These are phyloP conservation scores for Monosporascus sp. DNA, from an alignment of 2,329 filamentous ascomycete genomes.

Conservation along the genomic window DNA sequence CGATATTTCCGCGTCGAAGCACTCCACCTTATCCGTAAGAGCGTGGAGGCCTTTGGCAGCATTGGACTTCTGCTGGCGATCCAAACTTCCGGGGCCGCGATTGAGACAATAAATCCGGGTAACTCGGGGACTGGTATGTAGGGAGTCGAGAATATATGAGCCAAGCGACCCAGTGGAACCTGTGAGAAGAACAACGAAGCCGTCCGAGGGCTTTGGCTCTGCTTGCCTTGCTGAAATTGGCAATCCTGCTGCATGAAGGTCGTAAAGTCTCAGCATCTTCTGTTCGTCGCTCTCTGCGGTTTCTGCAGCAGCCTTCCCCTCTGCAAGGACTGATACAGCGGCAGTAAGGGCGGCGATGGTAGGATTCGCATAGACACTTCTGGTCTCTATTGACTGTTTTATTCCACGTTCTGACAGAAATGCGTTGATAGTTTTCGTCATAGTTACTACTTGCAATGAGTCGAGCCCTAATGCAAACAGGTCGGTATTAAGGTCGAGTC, in stretches of 20 bases:
- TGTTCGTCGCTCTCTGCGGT: not conserved
- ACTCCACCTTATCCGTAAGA: conserved; percentile 10
- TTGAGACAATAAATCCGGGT: conserved; percentile 15
- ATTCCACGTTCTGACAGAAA: conserved; percentile 1
- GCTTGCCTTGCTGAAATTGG: conserved; percentile 6
- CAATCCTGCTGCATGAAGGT: conserved; percentile 5
- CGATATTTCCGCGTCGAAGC: conserved; percentile 10
- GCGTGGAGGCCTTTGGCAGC: conserved; percentile 5
- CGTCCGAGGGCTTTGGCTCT: not conserved
- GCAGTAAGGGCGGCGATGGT: conserved; percentile 8
- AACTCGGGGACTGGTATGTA: conserved; percentile 7
- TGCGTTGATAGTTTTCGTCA: conserved; percentile 8
- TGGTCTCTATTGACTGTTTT: conserved; percentile 1
- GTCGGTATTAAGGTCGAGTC: conserved; percentile 4
- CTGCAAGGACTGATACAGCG: conserved; percentile 2
- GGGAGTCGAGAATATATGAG: conserved; percentile 14
- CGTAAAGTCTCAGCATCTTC: conserved; percentile 9
- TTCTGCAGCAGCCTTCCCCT: not conserved
- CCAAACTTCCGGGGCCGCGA: conserved; percentile 5
- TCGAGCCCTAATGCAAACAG: conserved; percentile 17
- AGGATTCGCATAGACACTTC: conserved; percentile 11
- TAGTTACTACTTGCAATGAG: conserved; percentile 13
- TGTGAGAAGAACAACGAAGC: conserved; percentile 13
- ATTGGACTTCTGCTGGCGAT: conserved; percentile 7
- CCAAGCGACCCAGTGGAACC: conserved; percentile 19